phyloP scores from a whole-genome alignment of 2,329 filamentous ascomycete genomes.

The Cercospora berteroae region DNA sequence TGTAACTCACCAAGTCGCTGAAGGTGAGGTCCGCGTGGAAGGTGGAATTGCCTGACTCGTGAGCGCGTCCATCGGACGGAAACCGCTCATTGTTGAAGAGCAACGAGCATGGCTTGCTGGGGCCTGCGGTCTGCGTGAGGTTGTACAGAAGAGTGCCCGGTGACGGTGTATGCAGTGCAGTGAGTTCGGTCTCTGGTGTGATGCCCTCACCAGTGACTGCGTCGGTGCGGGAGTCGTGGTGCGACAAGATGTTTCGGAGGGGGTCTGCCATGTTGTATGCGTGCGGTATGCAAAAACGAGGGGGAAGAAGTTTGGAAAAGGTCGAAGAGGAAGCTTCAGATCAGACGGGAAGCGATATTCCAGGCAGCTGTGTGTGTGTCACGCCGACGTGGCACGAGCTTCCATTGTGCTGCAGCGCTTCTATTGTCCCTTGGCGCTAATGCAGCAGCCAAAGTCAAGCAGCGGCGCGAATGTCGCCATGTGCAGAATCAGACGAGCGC shows the following conservation, averaged over 20 bases:
- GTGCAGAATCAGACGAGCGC: not conserved
- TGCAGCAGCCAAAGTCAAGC: not conserved
- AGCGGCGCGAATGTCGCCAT: not conserved
- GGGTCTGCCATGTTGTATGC: slow-evolving; percentile 13
- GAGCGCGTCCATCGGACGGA: not conserved
- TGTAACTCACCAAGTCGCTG: slow-evolving; percentile 11
- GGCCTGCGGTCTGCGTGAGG: slow-evolving; percentile 9
- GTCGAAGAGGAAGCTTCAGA: not conserved
- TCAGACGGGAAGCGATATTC: not conserved
- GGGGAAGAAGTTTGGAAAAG: not conserved
- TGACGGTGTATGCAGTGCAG: slow-evolving; percentile 12
- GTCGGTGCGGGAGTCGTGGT: slow-evolving; percentile 15
- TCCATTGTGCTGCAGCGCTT: not conserved
- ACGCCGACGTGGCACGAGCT: not conserved
- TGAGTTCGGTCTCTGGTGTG: slow-evolving; percentile 15
- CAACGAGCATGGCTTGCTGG: slow-evolving; percentile 10
- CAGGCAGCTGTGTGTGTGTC: not conserved
- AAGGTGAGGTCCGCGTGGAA: slow-evolving; percentile 2
- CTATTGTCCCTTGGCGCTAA: not conserved
- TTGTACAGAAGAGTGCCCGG: not conserved
- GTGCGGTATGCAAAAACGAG: not conserved
- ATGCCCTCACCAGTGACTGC: slow-evolving; percentile 12
- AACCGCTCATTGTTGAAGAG: not conserved
- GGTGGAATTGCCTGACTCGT: not conserved
- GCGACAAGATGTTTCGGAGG: slow-evolving; percentile 8